phyloP scores from a whole-genome alignment of 2,329 filamentous ascomycete genomes.

The Decorospora gaudefroyi region DNA sequence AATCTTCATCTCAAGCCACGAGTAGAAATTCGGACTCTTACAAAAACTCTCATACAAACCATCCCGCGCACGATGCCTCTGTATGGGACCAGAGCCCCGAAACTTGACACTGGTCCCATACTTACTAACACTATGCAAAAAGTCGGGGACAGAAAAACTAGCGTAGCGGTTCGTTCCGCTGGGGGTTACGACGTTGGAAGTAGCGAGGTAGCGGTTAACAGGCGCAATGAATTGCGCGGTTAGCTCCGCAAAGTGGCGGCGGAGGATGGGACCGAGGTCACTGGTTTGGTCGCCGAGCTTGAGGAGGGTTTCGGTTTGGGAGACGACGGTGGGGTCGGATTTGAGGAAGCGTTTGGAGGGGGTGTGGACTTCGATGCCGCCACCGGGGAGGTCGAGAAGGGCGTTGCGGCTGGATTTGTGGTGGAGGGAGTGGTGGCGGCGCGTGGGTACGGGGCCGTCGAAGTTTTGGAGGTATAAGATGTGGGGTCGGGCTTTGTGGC shows the following conservation, averaged over 20 bases:
- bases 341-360: slow-evolving; percentile 48
- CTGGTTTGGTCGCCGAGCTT: slow-evolving; percentile 39
- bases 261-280: slow-evolving; percentile 46
- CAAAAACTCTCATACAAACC: slow-evolving; percentile 48
- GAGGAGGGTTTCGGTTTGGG: slow-evolving; percentile 42
- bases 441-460: slow-evolving; percentile 44
- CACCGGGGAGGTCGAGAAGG: slow-evolving; percentile 47
- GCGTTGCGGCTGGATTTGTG: slow-evolving; percentile 44
- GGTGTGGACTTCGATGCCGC: slow-evolving; percentile 46
- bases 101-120: slow-evolving; percentile 49
- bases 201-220: slow-evolving; percentile 49
- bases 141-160: slow-evolving; percentile 46
- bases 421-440: slow-evolving; percentile 45
- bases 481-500: slow-evolving; percentile 42
- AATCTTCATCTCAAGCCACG: slow-evolving; percentile 51
- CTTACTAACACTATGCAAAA: slow-evolving; percentile 46
- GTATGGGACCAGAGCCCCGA: slow-evolving; percentile 46
- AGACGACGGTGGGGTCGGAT: slow-evolving; percentile 41
- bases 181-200: slow-evolving; percentile 42
- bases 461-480: slow-evolving; percentile 48
- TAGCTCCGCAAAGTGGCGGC: slow-evolving; percentile 50
- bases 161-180: slow-evolving; percentile 47
- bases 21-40: slow-evolving; percentile 48
- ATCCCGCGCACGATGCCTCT: slow-evolving; percentile 45
- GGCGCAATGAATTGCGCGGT: slow-evolving; percentile 50